phyloP scores from a whole-genome alignment of 495 filamentous ascomycete genomes.

The Darksidea phi region DNA sequence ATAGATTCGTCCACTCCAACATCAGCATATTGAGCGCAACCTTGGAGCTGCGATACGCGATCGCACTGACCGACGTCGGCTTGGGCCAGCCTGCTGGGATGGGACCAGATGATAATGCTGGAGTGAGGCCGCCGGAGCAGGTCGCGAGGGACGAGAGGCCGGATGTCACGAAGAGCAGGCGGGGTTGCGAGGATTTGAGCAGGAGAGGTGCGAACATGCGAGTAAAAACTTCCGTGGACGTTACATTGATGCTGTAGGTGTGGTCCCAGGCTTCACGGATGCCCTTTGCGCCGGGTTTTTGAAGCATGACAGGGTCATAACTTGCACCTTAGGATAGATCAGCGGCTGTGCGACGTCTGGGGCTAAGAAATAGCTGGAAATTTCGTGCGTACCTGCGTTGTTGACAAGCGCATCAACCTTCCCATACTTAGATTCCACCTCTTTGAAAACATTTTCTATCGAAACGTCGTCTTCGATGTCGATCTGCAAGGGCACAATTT shows the following conservation, averaged over 20 bases:
- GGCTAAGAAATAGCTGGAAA: too few species aligned
- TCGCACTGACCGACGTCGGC: background rate
- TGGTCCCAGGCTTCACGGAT: conserved; percentile 27
- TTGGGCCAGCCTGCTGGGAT: conserved; percentile 24
- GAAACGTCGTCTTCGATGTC: conserved; percentile 24
- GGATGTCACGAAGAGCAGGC: conserved; percentile 32
- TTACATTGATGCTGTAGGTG: conserved; percentile 26
- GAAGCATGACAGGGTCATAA: conserved; percentile 7
- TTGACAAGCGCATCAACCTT: conserved; percentile 21
- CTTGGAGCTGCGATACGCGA: conserved; percentile 25
- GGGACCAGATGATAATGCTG: background rate
- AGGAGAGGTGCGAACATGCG: conserved; percentile 23
- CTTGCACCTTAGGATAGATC: conserved; percentile 25
- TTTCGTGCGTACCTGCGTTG: conserved; percentile 18
- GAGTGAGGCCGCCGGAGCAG: background rate
- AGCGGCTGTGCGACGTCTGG: too few species aligned
- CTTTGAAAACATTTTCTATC: conserved; percentile 9
- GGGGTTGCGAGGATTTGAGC: conserved; percentile 24
- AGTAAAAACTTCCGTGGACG: conserved; percentile 29
- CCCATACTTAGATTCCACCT: conserved; percentile 19
- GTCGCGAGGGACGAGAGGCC: conserved; percentile 27
- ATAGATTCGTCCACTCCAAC: conserved; percentile 22
- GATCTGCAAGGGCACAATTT: conserved; percentile 21
- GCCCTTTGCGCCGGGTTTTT: conserved; percentile 9
- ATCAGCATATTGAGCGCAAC: conserved; percentile 32